A percentile compares a stretch with the other conserved stretches of the same genome.
These are phyloP conservation scores for Mycena crocata DNA, from an alignment of 768 basidiomycete genomes.

Conservation along the genomic window DNA sequence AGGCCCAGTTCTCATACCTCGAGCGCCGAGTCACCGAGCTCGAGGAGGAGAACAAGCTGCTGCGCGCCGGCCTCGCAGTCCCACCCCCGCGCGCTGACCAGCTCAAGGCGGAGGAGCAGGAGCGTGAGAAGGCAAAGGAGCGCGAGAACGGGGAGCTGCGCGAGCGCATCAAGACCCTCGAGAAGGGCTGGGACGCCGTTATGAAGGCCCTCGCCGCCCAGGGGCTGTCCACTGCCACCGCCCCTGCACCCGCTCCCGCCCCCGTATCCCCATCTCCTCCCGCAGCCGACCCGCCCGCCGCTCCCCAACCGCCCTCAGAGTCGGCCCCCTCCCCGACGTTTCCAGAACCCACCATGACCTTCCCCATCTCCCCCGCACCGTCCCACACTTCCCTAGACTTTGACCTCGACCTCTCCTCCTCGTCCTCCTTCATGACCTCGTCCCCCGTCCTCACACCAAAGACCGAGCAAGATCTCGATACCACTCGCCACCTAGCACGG, in stretches of 20 bases:
- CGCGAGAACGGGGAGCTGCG: slow-evolving; percentile 80
- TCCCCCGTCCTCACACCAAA: slow-evolving; percentile 47
- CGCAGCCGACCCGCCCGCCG: slow-evolving; percentile 37
- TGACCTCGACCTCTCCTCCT: slow-evolving; percentile 42
- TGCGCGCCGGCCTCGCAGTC: slow-evolving; percentile 65
- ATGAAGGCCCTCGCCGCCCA: slow-evolving; percentile 80
- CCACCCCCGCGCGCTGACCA: slow-evolving; percentile 41
- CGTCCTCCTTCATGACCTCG: slow-evolving; percentile 49
- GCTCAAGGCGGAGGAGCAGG: slow-evolving; percentile 44
- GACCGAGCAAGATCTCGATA: slow-evolving; percentile 53
- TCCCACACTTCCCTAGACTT: slow-evolving; percentile 48
- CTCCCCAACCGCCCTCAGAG: slow-evolving; percentile 39
- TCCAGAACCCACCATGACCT: slow-evolving; percentile 41
- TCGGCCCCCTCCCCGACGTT: slow-evolving; percentile 39
- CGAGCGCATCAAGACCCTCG: slow-evolving; percentile 82
- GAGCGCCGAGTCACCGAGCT: slow-evolving; percentile 77
- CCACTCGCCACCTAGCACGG: slow-evolving; percentile 99
- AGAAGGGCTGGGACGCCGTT: slow-evolving; percentile 85
- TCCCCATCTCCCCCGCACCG: slow-evolving; percentile 52
- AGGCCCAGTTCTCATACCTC: slow-evolving; percentile 81
- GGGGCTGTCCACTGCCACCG: slow-evolving; percentile 64
- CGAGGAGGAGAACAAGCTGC: slow-evolving; percentile 85
- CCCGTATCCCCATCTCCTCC: slow-evolving; percentile 36
- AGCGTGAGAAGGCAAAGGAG: slow-evolving; percentile 53
- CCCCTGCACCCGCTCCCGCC: slow-evolving; percentile 41